Evolutionary conservation across 2,329 filamentous ascomycete genomes (phyloP), one percentile per base, ranked within the genome.

Genomic region (Diaporthe nobilis): DNA sequence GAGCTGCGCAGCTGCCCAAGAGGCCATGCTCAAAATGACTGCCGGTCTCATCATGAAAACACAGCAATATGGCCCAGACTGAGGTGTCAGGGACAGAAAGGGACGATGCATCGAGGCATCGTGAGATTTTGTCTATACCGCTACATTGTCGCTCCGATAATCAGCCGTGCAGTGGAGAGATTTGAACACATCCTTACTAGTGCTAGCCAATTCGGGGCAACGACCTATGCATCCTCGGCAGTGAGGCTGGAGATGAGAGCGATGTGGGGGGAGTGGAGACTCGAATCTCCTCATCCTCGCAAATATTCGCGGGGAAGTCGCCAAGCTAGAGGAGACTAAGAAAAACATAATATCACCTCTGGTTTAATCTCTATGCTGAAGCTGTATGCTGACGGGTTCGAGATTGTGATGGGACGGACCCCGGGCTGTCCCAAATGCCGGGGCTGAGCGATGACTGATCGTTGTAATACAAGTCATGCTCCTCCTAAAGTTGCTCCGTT

Each of bases 141-240:
- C 49, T 70, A 70, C 49, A 70, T 70, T n/a, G 15, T 53, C 49
- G 34, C 49, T 70, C 65, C 65, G 49, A 70, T 70, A 70, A 55
- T 55, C 34, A 22, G 22, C 65, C 65, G 65, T 28, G 4, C 17
- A 4, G 55, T 34, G 55, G 28, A 57, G 53, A 17, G 55, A 53
- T 7, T 65, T 34, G 65, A 70, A 39, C n/a, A 49, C 65, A 70
- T 70, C n/a, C 34, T 39, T 28, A 17, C 65, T 70, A 70, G 49
- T 28, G 9, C 65, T 70, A 70, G 49, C 65, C 34, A 20, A 22
- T 28, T 70, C 34, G 65, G 65, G 47, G 13, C 22, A 12, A 42
- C 1, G n/a, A 55, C n/a, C 47, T 53, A 53, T 53, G 28, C 2
- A 15, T 39, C 49, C 65, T 42, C n/a, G 65, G 65, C 22, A 68